Evolutionary conservation across 345 rosid species (phyloP), one percentile per base, ranked within the genome.

Genomic region (Triadica sebifera): DNA sequence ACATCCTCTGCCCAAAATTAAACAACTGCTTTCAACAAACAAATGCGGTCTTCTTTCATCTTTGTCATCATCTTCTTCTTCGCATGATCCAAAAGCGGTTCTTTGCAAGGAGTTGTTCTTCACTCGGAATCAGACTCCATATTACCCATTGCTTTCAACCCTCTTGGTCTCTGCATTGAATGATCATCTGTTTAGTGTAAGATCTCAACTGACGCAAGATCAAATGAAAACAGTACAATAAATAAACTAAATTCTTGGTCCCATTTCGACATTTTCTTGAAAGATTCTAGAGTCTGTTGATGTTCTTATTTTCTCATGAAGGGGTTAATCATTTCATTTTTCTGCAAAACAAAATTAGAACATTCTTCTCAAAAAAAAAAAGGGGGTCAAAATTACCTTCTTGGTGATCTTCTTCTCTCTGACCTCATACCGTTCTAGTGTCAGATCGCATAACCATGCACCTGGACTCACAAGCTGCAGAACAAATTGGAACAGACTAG

Each of bases 391-490:
- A 5, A 11, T 3, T 80, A 87, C 90, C 90, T 87, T 87, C 80
- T 85, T 87, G 12, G 86, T 64, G 22, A 85, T 81, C 76, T 87
- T 87, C 88, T 87, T 87, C 80, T 87, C 90, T 59, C 90, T 79
- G 9, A 87, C 90, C 71, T 87, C 88, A 12, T 87, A 87, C 50
- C 90, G 82, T 68, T 87, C 90, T 12, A 87, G 77, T 34, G 90
- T 87, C 71, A 87, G 76, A 73, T 87, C 90, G 34, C 90, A 87
- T 15, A 87, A 71, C 90, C 90, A 87, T 8, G 88, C 57, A 16
- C 90, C 90, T 0, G 90, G 90, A 47, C 90, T 79, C 17, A 87
- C 90, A 72, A 86, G 73, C 86, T 83, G 74, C 72, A 16, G 5
- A 37, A 1, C 6, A 17, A 50, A 82, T 55, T 52, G 20, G 7